These are phyloP conservation scores for Dioscorea dumetorum DNA, from an alignment of 106 monocot genomes.

Conservation along the genomic window DNA sequence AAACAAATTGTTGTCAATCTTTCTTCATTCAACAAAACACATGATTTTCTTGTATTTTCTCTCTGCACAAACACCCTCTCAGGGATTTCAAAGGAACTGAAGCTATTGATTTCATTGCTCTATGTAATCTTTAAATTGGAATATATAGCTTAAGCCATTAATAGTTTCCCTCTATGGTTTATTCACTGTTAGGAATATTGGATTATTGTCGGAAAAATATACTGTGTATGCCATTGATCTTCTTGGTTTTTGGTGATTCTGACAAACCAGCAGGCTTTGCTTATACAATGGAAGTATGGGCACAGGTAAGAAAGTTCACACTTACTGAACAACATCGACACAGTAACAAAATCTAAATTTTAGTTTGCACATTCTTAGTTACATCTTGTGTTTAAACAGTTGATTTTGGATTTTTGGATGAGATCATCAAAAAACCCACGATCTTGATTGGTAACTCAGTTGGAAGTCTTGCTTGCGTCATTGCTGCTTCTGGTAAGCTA, in stretches of 20 bases:
- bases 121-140: background rate
- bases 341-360: background rate
- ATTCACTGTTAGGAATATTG: conserved; percentile 59
- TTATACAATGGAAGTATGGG: conserved; percentile 94
- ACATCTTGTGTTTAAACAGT: conserved; percentile 15
- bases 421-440: conserved; percentile 70
- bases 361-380: background rate
- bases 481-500: conserved; percentile 78
- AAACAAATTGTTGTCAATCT: too few species aligned
- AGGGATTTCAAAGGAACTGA: background rate
- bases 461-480: conserved; percentile 96
- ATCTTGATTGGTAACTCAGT: conserved; percentile 92
- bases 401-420: conserved; percentile 91
- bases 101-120: background rate
- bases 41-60: too few species aligned
- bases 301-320: conserved; percentile 40
- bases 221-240: conserved; percentile 91
- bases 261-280: conserved; percentile 83
- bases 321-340: background rate
- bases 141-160: background rate
- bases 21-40: too few species aligned
- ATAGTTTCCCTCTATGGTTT: background rate
- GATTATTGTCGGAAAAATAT: conserved; percentile 57
- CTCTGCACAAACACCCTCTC: too few species aligned
- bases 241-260: conserved; percentile 90